Evolutionary conservation across 352 stramenopile species (phyloP).

Genomic region (Phytophthora pluvialis): DNA sequence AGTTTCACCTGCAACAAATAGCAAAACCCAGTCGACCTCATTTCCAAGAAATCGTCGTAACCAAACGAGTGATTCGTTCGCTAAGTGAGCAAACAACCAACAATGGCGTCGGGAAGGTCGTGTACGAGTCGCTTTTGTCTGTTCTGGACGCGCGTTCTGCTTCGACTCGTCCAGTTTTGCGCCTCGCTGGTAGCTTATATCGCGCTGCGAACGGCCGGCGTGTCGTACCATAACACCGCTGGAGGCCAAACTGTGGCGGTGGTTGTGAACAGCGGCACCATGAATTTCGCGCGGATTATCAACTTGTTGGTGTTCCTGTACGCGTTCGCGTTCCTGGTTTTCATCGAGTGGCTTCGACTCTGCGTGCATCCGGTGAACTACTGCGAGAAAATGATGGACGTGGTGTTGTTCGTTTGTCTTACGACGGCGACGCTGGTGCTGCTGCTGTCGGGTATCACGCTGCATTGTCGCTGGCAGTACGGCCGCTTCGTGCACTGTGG

Average conservation of each 20-base stretch:
- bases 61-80: background rate
- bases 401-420: conserved; percentile 47
- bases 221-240: conserved; percentile 27
- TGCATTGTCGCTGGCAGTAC: conserved; percentile 55
- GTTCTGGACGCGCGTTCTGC: conserved; percentile 45
- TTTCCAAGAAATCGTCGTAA: conserved; percentile 9
- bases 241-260: conserved; percentile 46
- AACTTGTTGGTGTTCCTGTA: conserved; percentile 77
- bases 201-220: conserved; percentile 54
- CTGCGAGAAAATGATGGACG: conserved; percentile 57
- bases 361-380: conserved; percentile 50
- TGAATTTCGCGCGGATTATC: conserved; percentile 62
- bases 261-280: conserved; percentile 55
- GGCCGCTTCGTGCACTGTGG: conserved; percentile 65
- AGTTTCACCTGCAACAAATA: conserved; percentile 2
- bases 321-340: conserved; percentile 58
- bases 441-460: conserved; percentile 58
- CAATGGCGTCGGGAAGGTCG: conserved; percentile 9
- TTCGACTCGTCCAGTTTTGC: conserved; percentile 71
- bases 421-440: conserved; percentile 60
- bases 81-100: background rate
- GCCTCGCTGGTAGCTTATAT: conserved; percentile 63
- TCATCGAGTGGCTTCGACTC: conserved; percentile 52
- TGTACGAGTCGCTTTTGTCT: conserved; percentile 16
- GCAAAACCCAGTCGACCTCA: too few species aligned